Base-by-base conservation (phyloP, 768 basidiomycete genomes). In the Tricholoma sp. region DNA sequence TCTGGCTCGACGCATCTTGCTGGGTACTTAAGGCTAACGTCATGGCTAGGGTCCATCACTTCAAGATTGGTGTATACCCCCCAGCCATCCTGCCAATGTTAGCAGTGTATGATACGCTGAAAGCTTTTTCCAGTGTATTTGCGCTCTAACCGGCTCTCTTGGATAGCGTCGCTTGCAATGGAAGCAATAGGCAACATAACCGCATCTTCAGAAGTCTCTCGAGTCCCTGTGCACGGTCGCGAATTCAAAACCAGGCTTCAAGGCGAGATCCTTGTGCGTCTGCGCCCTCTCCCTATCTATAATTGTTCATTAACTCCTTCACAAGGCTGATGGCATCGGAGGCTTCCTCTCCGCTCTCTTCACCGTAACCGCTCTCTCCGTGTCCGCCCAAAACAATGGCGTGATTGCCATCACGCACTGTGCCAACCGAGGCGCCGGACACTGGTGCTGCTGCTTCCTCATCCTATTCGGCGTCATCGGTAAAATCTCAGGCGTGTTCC, bases 161-260 rank as follows among this genome's bases (percentile, higher is more conserved):
- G 7, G 18, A 15, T 51, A 88, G 83, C 91, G 6, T 88, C 89
- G 0, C 67, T 84, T 0, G 81, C 86, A 0, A 88, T 93, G 85
- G 91, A 93, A 70, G 86, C 89, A 6, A 92, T 91, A 52, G 91
- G 91, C 3, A 91, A 94, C 62, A 83, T 89, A 61, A 89, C 90
- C 1, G 89, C 91, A 0, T 87, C 86, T 10, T 85, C 87, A 1
- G 92, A 94, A 68, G 89, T 90, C 10, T 92, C 89, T 2, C 82
- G 82, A 8, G 75, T 89, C n/a, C 70, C 76, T 8, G 88, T 94
- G 28, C 79, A 82, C 20, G 92, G 91, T 0, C 76, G 77, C 8
- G 82, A 88, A 53, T 94, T 93, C 68, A 90, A 94, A 68, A 80
- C 82, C 0, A 80, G 91, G 11, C 87, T 94, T 31, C 91, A 92